Base-by-base conservation (phyloP, 352 stramenopile genomes). In the Phytophthora idaei region DNA sequence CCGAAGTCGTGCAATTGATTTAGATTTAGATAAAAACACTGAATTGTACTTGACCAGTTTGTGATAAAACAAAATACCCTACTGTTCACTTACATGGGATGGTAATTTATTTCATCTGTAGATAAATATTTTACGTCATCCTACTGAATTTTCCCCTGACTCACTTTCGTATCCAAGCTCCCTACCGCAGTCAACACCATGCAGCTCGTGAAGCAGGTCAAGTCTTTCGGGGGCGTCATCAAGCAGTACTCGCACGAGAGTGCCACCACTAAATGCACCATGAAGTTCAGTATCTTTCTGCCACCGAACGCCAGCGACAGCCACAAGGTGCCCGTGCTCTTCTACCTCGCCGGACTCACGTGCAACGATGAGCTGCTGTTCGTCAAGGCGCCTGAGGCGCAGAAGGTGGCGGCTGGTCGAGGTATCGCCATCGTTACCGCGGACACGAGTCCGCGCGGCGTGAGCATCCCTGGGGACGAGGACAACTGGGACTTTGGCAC, bases 401-500 rank as follows among this genome's bases (percentile, higher is more conserved):
- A 98, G 70, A 85, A 90, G 57, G 70, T 84, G 62, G 97, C 97
- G 9, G 92, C 93, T 6, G 77, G 84, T 58, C 86, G 97, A 31
- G 92, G 95, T 31, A 92, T 99, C 57, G 96, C 94, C 7, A 89
- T 99, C 57, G 92, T 99, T 39, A 90, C 96, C 15, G 94, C 93
- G 1, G 98, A 99, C 78, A 99, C 98, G 9, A 94, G 85, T 74
- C 97, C 98, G n/a, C 89, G 98, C 17, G 90, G 91, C 3, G 84
- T 95, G 28, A 85, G 81, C 51, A 89, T 98, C 57, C 84, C 95
- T 11, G 96, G 97, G 12, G 96, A 99, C 69, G 92, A 98, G 28
- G 96, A 99, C 58, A 75, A 64, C 45, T 99, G 95, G 78, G 98
- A 99, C 78, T 98, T 99, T 68, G 98, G 98, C 36, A 95, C 92